Evolutionary conservation across 176 grass and related monocot genomes (phyloP).

Genomic region (Dactylis glomerata): DNA sequence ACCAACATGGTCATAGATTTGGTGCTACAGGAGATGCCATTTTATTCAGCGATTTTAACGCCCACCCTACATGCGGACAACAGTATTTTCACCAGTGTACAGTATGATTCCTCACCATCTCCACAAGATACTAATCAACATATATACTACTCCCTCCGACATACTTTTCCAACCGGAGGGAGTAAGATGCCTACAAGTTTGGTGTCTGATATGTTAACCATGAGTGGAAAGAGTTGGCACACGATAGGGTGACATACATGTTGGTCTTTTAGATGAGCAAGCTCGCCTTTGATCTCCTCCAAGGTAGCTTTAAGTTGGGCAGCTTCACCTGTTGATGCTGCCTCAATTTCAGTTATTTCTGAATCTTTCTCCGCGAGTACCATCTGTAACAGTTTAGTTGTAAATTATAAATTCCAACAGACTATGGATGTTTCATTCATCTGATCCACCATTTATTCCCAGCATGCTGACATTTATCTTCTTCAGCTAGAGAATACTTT

Average conservation of each 20-base stretch:
- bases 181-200: constrained; percentile 6
- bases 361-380: constrained; percentile 83
- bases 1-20: neutral
- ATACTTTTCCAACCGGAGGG: no score
- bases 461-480: constrained; percentile 18
- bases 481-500: constrained; percentile 11
- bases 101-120: neutral
- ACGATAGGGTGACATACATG: constrained; percentile 54
- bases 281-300: constrained; percentile 84
- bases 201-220: neutral
- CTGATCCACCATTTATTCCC: neutral
- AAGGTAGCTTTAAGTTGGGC: constrained; percentile 77
- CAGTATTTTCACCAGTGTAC: constrained; percentile 17
- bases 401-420: constrained; percentile 14
- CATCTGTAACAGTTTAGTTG: constrained; percentile 48
- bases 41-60: constrained; percentile 9
- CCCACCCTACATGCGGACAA: constrained; percentile 6
- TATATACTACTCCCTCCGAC: neutral
- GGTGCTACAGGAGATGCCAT: neutral
- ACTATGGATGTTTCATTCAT: neutral
- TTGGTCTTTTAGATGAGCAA: constrained; percentile 64
- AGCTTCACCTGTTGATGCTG: constrained; percentile 91
- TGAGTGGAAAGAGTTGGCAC: constrained; percentile 2
- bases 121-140: constrained; percentile 17
- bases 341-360: constrained; percentile 93